These are phyloP conservation scores for Daedalea quercina DNA, from an alignment of 768 basidiomycete species.

Conservation along the genomic window DNA sequence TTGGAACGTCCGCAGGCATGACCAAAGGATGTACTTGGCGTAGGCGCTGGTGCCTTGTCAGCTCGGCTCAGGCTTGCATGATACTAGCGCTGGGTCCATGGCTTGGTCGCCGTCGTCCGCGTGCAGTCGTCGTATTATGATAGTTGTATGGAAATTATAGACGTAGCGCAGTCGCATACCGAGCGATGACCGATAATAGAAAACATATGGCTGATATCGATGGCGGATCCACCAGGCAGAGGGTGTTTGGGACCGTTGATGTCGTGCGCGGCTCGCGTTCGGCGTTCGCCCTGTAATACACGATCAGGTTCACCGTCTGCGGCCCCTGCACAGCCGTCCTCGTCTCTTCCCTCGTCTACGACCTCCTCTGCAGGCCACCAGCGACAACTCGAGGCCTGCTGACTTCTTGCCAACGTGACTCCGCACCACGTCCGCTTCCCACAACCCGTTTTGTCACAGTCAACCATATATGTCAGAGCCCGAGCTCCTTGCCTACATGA, in stretches of 20 bases:
- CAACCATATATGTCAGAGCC: conserved; percentile 58
- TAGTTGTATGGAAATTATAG: no score
- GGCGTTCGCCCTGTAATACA: conserved; percentile 4
- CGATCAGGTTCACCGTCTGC: conserved; percentile 12
- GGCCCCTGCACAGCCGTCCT: conserved; percentile 9
- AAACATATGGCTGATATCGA: conserved; percentile 2
- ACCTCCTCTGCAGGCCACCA: conserved; percentile 3
- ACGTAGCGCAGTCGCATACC: no score
- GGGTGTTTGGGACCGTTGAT: background rate
- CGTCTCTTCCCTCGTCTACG: conserved; percentile 12
- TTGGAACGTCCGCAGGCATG: background rate
- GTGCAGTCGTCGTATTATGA: no score
- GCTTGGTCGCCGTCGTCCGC: no score
- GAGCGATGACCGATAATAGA: background rate
- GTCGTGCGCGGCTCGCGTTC: conserved; percentile 1
- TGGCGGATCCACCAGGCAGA: background rate
- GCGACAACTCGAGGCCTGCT: conserved; percentile 8
- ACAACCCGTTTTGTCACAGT: conserved; percentile 1
- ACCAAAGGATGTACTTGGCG: background rate
- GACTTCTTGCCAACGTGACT: background rate
- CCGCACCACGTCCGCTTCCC: background rate
- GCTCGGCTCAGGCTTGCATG: no score
- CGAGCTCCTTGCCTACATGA: conserved; percentile 62
- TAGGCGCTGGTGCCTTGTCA: no score
- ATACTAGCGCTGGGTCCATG: no score